Evolutionary conservation across 345 rosid species (phyloP).

Genomic region (Psidium friedrichsthalianum): DNA sequence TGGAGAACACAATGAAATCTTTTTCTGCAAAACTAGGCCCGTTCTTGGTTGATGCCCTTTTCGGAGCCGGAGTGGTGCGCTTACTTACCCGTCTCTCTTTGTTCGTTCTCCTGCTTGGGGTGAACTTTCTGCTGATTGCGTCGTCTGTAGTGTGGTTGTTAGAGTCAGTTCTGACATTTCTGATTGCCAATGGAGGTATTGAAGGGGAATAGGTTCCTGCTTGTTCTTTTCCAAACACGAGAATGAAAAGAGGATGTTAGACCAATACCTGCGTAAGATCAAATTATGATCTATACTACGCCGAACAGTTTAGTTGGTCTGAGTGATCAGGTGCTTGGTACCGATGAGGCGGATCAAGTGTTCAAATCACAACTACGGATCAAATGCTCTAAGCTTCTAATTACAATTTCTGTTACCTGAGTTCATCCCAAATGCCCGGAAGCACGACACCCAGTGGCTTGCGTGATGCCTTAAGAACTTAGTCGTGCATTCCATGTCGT

Average conservation of each 20-base stretch:
- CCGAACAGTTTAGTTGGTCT: not conserved
- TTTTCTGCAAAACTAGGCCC: slow-evolving; percentile 23
- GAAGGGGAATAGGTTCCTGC: not conserved
- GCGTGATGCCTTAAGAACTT: not conserved
- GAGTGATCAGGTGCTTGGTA: not conserved
- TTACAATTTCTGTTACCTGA: not conserved
- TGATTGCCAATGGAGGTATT: not conserved
- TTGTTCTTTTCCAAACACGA: not conserved
- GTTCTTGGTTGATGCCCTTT: not conserved
- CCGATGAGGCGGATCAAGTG: not conserved
- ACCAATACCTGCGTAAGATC: not conserved
- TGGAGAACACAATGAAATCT: slow-evolving; percentile 55
- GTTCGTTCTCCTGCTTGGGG: not conserved
- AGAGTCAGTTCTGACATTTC: not conserved
- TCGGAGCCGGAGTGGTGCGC: not conserved
- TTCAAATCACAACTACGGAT: not conserved
- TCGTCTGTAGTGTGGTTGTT: not conserved
- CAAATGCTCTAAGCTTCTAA: not conserved
- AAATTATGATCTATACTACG: not conserved
- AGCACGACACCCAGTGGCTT: not conserved
- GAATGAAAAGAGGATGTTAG: not conserved
- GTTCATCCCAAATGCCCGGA: not conserved
- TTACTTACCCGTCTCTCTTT: not conserved
- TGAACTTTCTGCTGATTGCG: not conserved
- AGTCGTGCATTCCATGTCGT: not conserved